Evolutionary conservation across 257 asterid species (phyloP).

Genomic region (Salvia splendens): DNA sequence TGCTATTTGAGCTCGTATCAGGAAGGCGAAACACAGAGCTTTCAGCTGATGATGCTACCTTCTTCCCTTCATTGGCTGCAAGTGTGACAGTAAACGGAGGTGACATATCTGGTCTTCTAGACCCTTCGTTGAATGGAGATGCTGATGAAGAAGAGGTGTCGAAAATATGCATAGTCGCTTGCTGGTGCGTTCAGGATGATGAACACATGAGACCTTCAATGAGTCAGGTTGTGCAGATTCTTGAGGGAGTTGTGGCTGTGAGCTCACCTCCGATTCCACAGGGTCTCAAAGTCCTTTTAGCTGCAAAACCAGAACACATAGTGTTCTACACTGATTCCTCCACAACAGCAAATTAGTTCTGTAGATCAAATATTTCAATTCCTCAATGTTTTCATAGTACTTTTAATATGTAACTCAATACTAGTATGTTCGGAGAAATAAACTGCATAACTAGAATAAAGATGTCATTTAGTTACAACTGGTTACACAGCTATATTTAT

Average conservation of each 20-base stretch:
- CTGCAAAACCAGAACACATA: constrained; percentile 43
- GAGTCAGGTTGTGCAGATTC: constrained; percentile 49
- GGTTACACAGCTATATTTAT: background rate
- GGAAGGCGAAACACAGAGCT: constrained; percentile 44
- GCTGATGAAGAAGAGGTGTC: constrained; percentile 40
- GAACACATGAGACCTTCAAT: constrained; percentile 45
- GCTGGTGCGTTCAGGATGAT: constrained; percentile 53
- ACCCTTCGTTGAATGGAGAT: constrained; percentile 29
- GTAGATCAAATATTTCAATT: background rate
- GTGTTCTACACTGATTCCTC: constrained; percentile 72
- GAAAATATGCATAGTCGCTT: constrained; percentile 40
- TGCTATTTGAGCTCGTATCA: constrained; percentile 49
- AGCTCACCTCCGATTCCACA: constrained; percentile 44
- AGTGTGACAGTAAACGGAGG: constrained; percentile 33
- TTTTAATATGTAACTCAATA: background rate
- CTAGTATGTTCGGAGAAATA: background rate
- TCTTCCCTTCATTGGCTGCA: constrained; percentile 40
- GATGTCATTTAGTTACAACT: background rate
- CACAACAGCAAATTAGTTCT: constrained; percentile 22
- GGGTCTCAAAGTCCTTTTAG: constrained; percentile 44
- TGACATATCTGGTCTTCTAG: constrained; percentile 35
- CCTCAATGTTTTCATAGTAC: background rate
- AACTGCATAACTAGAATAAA: background rate
- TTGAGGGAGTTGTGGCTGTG: constrained; percentile 47
- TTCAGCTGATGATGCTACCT: constrained; percentile 32